Base-by-base conservation (phyloP, 2,329 filamentous ascomycete genomes). In the Pseudogymnoascus sp. region DNA sequence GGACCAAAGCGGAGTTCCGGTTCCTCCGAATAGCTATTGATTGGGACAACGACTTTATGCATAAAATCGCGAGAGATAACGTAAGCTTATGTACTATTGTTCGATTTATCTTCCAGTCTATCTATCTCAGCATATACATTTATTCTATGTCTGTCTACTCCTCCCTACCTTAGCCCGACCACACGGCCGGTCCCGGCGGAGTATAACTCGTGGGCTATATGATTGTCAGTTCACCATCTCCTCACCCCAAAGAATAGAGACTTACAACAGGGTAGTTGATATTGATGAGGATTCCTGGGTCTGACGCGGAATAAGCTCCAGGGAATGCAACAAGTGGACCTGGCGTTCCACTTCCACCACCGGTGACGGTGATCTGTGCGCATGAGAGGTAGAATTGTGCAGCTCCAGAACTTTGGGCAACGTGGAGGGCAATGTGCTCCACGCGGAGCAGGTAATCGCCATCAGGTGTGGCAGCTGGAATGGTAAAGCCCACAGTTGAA, bases 301-400 rank as follows among this genome's bases (percentile, higher is more conserved):
- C 73, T 4, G 67, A 73, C 1, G 67, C 67, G 44, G 68, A 67
- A 68, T 76, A 76, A 0, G 73, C 74, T 21, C 73, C 70, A 0
- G 75, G 75, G 65, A 77, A 75, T 42, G 67, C 68, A 59, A 73
- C 71, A 0, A 69, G 66, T 1, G 75, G 75, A 3, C 70, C 68
- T 1, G 76, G 76, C 5, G 65, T 71, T n/a, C 74, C 72, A 63
- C 63, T 73, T 5, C 76, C 77, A 10, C 76, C 75, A 12, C 73
- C 75, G 0, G 76, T 77, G 16, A 79, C 73, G 56, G 73, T 76
- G 62, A 78, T 68, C 66, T 79, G 77, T 4, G 72, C 73, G 62
- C 77, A 79, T 5, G 73, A 72, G 56, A 77, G 35, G 61, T 68
- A 71, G 38, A 69, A 70, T 11, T 71, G 69, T 7, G 67, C 66